These are phyloP conservation scores for Phytophthora ohioensis DNA, from an alignment of 352 stramenopile genomes.

Conservation along the genomic window DNA sequence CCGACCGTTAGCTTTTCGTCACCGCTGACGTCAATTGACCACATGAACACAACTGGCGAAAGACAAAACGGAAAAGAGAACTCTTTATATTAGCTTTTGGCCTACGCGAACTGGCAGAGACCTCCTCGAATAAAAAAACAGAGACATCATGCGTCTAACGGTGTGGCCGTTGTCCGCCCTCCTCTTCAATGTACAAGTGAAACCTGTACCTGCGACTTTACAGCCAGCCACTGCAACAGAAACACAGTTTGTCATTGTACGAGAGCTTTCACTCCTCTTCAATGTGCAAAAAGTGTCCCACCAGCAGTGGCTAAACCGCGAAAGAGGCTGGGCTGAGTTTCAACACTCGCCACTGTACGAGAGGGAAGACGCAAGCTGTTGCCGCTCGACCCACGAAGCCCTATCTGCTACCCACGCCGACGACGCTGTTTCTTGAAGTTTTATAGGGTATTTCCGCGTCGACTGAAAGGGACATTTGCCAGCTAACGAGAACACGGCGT, in stretches of 20 bases:
- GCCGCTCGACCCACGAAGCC: constrained; percentile 5
- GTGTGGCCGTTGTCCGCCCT: constrained; percentile 16
- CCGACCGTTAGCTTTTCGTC: not conserved
- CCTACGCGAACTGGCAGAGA: constrained; percentile 15
- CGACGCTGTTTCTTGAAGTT: constrained; percentile 11
- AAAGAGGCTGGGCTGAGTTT: not conserved
- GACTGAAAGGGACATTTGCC: constrained; percentile 1
- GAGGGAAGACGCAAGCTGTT: constrained; percentile 14
- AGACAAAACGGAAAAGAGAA: constrained; percentile 22
- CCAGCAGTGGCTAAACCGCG: not conserved
- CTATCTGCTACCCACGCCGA: constrained; percentile 9
- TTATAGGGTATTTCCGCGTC: constrained; percentile 5
- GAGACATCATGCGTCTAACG: not conserved
- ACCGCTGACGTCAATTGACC: constrained; percentile 15
- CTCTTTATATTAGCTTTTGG: constrained; percentile 35
- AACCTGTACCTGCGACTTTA: constrained; percentile 3
- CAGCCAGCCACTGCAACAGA: not conserved
- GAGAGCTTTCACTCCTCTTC: constrained; percentile 47
- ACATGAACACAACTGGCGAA: constrained; percentile 16
- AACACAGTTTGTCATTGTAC: constrained; percentile 31
- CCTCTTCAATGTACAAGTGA: constrained; percentile 41
- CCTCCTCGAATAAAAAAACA: constrained; percentile 14
- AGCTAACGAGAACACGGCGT: not conserved
- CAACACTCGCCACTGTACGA: constrained; percentile 30
- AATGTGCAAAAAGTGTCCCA: constrained; percentile 23